These are phyloP conservation scores for Lactifluus volemus DNA, from an alignment of 768 basidiomycete species.

Conservation along the genomic window DNA sequence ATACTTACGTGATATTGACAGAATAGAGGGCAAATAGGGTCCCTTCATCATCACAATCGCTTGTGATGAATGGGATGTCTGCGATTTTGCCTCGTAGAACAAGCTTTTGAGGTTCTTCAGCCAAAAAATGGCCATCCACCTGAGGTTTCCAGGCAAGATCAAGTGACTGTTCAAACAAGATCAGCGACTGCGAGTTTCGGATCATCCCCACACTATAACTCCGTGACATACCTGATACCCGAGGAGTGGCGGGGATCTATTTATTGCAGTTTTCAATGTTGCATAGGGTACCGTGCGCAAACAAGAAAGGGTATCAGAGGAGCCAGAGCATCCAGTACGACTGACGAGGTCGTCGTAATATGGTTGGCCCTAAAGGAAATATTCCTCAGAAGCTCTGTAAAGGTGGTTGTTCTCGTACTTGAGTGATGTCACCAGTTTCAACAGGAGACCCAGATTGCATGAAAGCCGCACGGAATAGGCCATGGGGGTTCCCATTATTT, in stretches of 20 bases:
- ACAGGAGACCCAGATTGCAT: conserved; percentile 17
- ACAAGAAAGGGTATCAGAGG: conserved; percentile 30
- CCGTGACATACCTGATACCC: conserved; percentile 23
- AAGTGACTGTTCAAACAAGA: conserved; percentile 19
- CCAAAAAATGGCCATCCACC: conserved; percentile 34
- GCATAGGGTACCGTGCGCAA: conserved; percentile 21
- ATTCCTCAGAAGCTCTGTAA: background rate
- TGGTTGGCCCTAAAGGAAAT: conserved; percentile 22
- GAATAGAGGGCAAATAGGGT: conserved; percentile 19
- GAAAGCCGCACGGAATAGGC: background rate
- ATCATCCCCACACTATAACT: background rate
- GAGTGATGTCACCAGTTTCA: conserved; percentile 25
- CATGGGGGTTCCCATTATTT: conserved; percentile 29
- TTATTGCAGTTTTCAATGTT: conserved; percentile 26
- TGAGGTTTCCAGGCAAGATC: conserved; percentile 30
- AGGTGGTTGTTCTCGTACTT: conserved; percentile 19
- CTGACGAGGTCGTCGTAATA: conserved; percentile 35
- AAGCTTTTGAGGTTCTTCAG: conserved; percentile 26
- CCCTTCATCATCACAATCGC: conserved; percentile 28
- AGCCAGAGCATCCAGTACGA: conserved; percentile 29
- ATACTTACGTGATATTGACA: conserved; percentile 23
- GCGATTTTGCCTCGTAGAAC: conserved; percentile 25
- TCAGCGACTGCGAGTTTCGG: background rate
- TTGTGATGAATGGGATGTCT: conserved; percentile 4
- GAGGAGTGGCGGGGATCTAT: conserved; percentile 26